A percentile compares a stretch with the other conserved stretches of the same genome.
These are phyloP conservation scores for Bacidia rubella DNA, from an alignment of 495 filamentous ascomycete species.

Conservation along the genomic window DNA sequence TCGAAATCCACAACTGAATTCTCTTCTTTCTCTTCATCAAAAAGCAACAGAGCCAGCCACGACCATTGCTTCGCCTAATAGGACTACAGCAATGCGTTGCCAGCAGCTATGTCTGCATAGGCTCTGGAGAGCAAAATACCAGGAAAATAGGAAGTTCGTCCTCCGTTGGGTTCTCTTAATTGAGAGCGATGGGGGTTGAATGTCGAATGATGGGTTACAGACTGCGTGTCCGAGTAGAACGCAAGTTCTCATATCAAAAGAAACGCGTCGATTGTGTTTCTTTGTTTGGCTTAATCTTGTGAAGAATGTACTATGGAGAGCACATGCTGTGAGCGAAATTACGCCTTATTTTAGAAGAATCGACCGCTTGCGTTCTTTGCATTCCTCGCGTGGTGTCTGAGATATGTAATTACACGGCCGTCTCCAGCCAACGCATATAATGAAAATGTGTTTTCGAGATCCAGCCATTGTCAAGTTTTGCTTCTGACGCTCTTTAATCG, in stretches of 20 bases:
- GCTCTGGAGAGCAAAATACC: constrained; percentile 47
- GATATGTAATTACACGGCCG: constrained; percentile 13
- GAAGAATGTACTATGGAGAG: background rate
- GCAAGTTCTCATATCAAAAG: background rate
- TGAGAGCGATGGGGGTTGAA: constrained; percentile 52
- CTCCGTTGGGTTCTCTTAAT: constrained; percentile 48
- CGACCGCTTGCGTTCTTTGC: constrained; percentile 15
- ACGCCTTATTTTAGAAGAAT: background rate
- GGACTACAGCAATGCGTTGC: constrained; percentile 47
- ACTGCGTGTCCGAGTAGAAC: constrained; percentile 1
- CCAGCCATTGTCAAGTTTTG: background rate
- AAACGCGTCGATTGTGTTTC: background rate
- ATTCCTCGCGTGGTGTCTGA: constrained; percentile 16
- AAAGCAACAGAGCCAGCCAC: constrained; percentile 51
- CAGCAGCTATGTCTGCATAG: constrained; percentile 35
- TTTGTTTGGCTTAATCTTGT: background rate
- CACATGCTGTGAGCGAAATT: background rate
- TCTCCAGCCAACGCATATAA: constrained; percentile 19
- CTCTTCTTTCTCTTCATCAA: constrained; percentile 28
- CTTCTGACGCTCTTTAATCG: constrained; percentile 4
- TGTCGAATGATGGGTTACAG: constrained; percentile 58
- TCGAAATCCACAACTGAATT: background rate
- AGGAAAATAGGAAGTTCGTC: constrained; percentile 50
- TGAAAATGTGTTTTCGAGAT: background rate
- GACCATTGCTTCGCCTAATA: constrained; percentile 43